Conservation (phyloP, 805 yeast species). For the Spathaspora hagerdaliae region DNA sequence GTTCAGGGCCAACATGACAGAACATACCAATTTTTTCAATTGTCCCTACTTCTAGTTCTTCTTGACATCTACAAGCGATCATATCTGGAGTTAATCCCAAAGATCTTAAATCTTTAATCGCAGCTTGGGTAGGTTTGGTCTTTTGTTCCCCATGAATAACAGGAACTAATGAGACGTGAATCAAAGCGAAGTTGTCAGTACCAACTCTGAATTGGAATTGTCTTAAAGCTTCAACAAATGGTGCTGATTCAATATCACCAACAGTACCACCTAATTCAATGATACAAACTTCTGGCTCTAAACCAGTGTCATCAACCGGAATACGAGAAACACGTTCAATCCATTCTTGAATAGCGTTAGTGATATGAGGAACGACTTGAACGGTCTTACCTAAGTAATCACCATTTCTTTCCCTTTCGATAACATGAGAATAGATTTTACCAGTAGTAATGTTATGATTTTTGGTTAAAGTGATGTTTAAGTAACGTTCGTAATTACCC, state of each 20-base stretch:
- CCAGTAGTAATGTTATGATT: conserved; percentile 99
- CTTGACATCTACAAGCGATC: conserved; percentile 96
- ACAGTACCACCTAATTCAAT: conserved; percentile 99
- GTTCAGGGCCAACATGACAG: conserved; percentile 98
- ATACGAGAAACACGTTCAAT: conserved; percentile 86
- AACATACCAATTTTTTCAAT: conserved; percentile 97
- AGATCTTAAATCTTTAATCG: conserved; percentile 93
- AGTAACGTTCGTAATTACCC: conserved; percentile 96
- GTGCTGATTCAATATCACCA: conserved; percentile 98
- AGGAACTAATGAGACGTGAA: conserved; percentile 95
- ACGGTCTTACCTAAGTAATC: conserved; percentile 99
- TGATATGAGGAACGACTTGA: conserved; percentile 97
- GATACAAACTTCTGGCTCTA: conserved; percentile 93
- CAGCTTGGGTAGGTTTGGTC: conserved; percentile 99
- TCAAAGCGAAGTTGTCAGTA: conserved; percentile 85
- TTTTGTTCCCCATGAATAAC: conserved; percentile 98
- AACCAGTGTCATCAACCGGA: conserved; percentile 87
- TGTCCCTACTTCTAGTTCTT: conserved; percentile 75
- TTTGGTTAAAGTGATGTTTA: conserved; percentile 85
- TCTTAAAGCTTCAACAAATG: conserved; percentile 97
- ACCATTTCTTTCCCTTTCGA: conserved; percentile 92
- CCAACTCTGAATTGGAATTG: conserved; percentile 99
- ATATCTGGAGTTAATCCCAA: conserved; percentile 93
- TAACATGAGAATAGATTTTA: conserved; percentile 90
- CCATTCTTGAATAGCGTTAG: conserved; percentile 98